These are phyloP conservation scores for Aspergillus bombycis DNA, from an alignment of 2,329 filamentous ascomycete genomes.

Conservation along the genomic window DNA sequence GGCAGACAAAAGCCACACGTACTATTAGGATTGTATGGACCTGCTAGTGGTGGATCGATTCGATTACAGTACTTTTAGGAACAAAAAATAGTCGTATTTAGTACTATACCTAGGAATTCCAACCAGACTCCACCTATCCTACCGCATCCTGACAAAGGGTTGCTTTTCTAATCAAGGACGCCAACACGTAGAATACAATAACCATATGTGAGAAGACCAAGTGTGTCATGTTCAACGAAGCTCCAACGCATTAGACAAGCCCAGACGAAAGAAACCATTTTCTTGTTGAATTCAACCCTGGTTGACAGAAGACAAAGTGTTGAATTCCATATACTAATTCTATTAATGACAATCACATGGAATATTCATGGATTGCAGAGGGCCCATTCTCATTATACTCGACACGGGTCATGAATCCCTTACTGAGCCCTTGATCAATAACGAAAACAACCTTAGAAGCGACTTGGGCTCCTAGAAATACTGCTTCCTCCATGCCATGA, in stretches of 20 bases:
- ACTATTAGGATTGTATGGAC: no score
- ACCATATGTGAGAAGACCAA: slow-evolving; percentile 10
- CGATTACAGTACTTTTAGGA: no score
- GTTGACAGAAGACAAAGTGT: slow-evolving; percentile 8
- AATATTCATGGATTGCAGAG: slow-evolving; percentile 63
- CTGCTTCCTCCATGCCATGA: slow-evolving; percentile 72
- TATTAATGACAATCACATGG: slow-evolving; percentile 34
- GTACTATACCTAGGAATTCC: slow-evolving; percentile 17
- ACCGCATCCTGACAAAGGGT: slow-evolving; percentile 23
- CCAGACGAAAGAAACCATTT: background rate
- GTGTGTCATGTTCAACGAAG: background rate
- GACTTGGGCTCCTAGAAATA: slow-evolving; percentile 85
- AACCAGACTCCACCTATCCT: slow-evolving; percentile 30
- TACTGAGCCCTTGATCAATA: slow-evolving; percentile 66
- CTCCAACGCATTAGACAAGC: background rate
- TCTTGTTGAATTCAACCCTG: slow-evolving; percentile 14
- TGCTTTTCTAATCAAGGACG: slow-evolving; percentile 28
- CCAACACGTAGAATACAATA: slow-evolving; percentile 27
- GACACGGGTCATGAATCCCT: slow-evolving; percentile 69
- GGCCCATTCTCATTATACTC: slow-evolving; percentile 71
- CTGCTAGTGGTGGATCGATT: no score
- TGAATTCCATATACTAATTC: slow-evolving; percentile 6
- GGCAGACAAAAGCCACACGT: no score
- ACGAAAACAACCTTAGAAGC: slow-evolving; percentile 76
- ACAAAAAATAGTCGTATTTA: slow-evolving; percentile 9